phyloP scores from a whole-genome alignment of 352 stramenopile genomes.

The Phytophthora melonis region DNA sequence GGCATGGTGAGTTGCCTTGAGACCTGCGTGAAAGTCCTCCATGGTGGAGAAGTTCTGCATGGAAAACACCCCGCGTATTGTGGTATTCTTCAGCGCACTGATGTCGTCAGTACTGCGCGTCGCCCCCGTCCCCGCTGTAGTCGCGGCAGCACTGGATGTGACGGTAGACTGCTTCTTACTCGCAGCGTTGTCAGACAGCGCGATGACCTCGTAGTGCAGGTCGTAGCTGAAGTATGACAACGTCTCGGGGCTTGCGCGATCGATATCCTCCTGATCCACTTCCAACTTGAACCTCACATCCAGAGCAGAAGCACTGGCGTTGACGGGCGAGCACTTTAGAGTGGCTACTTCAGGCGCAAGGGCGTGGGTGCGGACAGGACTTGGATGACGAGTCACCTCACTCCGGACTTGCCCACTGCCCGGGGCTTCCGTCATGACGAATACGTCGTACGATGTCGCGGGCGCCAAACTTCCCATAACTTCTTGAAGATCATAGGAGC shows the following conservation, averaged over 20 bases:
- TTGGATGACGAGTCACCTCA: conserved; percentile 34
- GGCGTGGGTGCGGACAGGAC: conserved; percentile 62
- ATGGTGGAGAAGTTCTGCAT: conserved; percentile 50
- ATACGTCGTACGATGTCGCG: conserved; percentile 68
- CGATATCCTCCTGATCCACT: conserved; percentile 53
- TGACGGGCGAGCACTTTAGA: conserved; percentile 36
- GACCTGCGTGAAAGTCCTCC: conserved; percentile 39
- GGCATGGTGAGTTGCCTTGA: conserved; percentile 35
- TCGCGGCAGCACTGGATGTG: conserved; percentile 13
- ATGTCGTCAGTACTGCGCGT: conserved; percentile 34
- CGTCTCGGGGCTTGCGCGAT: conserved; percentile 29
- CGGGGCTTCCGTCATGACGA: conserved; percentile 63
- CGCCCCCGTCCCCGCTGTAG: neutral
- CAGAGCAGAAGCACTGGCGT: conserved; percentile 55
- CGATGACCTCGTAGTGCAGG: conserved; percentile 61
- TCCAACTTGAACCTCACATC: conserved; percentile 52
- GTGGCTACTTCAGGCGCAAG: conserved; percentile 53
- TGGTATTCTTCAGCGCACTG: conserved; percentile 22
- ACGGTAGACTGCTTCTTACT: conserved; percentile 25
- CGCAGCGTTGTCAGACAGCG: conserved; percentile 17
- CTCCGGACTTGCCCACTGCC: conserved; percentile 64
- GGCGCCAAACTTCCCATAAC: conserved; percentile 40
- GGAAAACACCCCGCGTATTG: conserved; percentile 37
- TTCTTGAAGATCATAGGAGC: conserved; percentile 37
- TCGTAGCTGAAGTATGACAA: conserved; percentile 58